These are phyloP conservation scores for Stipa capillata DNA, from an alignment of 176 grass and related monocot genomes.

Conservation along the genomic window DNA sequence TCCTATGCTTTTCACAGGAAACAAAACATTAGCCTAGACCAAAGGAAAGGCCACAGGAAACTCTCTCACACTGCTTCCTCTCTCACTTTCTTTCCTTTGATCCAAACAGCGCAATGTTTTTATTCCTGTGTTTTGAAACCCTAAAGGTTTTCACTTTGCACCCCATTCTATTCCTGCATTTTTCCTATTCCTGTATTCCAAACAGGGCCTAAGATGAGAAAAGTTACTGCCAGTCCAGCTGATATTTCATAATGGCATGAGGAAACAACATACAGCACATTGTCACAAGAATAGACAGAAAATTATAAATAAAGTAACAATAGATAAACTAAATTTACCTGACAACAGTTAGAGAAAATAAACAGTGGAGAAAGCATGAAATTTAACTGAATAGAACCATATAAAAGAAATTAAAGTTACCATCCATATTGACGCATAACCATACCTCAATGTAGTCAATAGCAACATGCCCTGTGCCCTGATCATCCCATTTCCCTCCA, in stretches of 20 bases:
- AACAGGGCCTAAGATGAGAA: neutral
- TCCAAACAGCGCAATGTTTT: too few species aligned
- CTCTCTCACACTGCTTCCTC: too few species aligned
- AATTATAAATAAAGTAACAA: neutral
- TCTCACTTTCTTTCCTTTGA: too few species aligned
- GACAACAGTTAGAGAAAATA: neutral
- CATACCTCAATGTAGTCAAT: slow-evolving; percentile 83
- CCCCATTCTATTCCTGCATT: too few species aligned
- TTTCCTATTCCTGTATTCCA: too few species aligned
- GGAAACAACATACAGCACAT: neutral
- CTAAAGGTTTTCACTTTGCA: too few species aligned
- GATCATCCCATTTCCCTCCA: slow-evolving; percentile 96
- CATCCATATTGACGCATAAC: neutral
- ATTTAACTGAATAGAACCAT: neutral
- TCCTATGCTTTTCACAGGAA: too few species aligned
- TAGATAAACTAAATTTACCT: slow-evolving; percentile 2
- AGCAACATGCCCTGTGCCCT: slow-evolving; percentile 87
- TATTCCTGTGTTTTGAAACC: too few species aligned
- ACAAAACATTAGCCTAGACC: too few species aligned
- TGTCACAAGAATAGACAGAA: neutral
- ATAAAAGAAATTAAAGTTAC: neutral
- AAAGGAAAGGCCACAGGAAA: too few species aligned
- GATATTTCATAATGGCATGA: neutral
- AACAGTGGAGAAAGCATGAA: neutral
- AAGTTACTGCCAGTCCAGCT: neutral